Evolutionary conservation across 306 rosid species (phyloP), one percentile per base, ranked within the genome.

Genomic region (Quercus robur): DNA sequence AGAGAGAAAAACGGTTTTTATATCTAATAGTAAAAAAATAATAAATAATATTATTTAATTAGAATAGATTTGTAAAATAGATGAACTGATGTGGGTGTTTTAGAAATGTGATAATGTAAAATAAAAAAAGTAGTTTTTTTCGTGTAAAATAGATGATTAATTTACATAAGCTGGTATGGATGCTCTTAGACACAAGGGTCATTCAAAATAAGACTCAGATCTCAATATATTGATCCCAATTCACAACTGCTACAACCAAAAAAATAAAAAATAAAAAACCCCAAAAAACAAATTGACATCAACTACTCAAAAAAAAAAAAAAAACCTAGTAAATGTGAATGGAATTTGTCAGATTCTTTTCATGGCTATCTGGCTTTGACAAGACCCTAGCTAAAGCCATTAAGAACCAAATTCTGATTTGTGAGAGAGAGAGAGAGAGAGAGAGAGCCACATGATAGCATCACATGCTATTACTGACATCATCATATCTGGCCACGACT

Each of bases 391-490:
- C 26, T 28, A 9, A 75, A 82, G 61, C 75, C 77, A 76, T 84
- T 67, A 75, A 75, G 79, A 70, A 66, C 75, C 77, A 13, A 12
- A 12, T 23, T 28, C 25, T 63, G 7, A 63, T 63, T 41, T 8
- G 7, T 28, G 41, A 31, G 70, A 75, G 35, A 58, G 58, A 61
- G 41, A 73, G 73, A 61, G 26, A 63, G 81, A 78, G 38, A 21
- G 64, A 80, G 84, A 79, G 63, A 64, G 71, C 76, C 89, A 79
- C 90, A 82, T 88, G 97, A 88, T 92, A 85, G 67, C 74, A 78
- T 81, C 96, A 87, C 96, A 91, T 88, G 97, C 68, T 86, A 83
- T 72, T 72, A 71, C 89, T 87, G 81, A 84, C 90, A 86, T 90
- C 86, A 84, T 85, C 92, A 85, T 88, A 81, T 77, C 92, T 88